A percentile compares a stretch with the other conserved stretches of the same genome.
These are phyloP conservation scores for Tarenaya hassleriana DNA, from an alignment of 345 rosid genomes.

Conservation along the genomic window DNA sequence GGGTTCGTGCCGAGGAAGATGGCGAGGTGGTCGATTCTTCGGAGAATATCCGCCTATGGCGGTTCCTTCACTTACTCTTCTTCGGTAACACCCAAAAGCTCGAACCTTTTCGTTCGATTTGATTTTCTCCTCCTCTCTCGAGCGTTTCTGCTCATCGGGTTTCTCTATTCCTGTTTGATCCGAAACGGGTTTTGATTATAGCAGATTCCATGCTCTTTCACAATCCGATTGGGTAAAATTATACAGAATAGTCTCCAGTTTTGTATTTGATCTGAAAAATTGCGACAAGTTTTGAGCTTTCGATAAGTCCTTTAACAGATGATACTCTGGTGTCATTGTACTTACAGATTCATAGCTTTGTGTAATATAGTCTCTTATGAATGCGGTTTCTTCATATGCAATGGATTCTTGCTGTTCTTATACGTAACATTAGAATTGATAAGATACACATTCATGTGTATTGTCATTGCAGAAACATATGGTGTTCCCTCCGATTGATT, in stretches of 20 bases:
- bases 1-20: constrained; percentile 10
- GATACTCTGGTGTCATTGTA: background rate
- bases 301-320: constrained; percentile 1
- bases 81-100: constrained; percentile 12
- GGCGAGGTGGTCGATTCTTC: constrained; percentile 27
- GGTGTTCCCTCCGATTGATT: constrained; percentile 31
- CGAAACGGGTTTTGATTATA: background rate
- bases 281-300: background rate
- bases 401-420: constrained; percentile 1
- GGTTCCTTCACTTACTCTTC: constrained; percentile 8
- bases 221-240: background rate
- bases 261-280: background rate
- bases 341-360: background rate
- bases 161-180: background rate
- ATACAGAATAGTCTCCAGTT: background rate
- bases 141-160: constrained; percentile 4
- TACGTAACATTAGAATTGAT: too few species aligned
- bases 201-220: background rate
- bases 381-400: background rate
- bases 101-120: constrained; percentile 3
- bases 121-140: constrained; percentile 3
- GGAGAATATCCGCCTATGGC: constrained; percentile 21
- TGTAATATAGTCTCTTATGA: background rate
- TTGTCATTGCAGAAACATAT: constrained; percentile 44
- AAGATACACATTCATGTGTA: background rate